Conservation (phyloP, 2,329 filamentous ascomycete species). For the Xylaria hypoxylon region DNA sequence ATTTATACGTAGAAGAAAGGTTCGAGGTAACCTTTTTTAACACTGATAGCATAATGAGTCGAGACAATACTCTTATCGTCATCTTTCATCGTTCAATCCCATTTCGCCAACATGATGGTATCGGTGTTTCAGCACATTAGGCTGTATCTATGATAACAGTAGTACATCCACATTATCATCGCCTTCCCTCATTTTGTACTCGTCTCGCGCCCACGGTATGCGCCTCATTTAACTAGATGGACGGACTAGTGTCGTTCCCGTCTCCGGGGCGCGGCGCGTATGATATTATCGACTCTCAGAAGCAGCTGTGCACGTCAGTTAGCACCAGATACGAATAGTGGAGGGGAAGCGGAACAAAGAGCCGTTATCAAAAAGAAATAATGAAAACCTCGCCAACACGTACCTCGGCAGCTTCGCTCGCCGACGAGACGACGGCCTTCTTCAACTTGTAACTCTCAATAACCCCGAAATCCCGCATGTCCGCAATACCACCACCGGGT, state of each 20-base stretch:
- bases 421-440: conserved; percentile 95
- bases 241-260: conserved; percentile 75
- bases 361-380: background rate
- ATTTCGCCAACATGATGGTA: background rate
- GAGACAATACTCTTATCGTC: background rate
- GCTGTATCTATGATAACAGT: conserved; percentile 38
- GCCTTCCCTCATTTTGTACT: background rate
- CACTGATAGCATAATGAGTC: background rate
- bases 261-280: conserved; percentile 87
- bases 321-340: background rate
- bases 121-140: background rate
- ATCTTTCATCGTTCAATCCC: background rate
- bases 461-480: conserved; percentile 95
- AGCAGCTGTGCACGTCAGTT: conserved; percentile 70
- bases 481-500: conserved; percentile 90
- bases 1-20: background rate
- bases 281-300: conserved; percentile 96
- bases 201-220: background rate
- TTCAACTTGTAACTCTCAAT: conserved; percentile 99
- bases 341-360: background rate
- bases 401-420: conserved; percentile 96
- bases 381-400: conserved; percentile 49
- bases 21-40: background rate
- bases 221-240: background rate
- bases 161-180: conserved; percentile 36